A percentile compares a stretch with the other conserved stretches of the same genome.
These are phyloP conservation scores for Sphagnum magellanicum DNA, from an alignment of 228 moss, liverwort and hornwort genomes.

Conservation along the genomic window DNA sequence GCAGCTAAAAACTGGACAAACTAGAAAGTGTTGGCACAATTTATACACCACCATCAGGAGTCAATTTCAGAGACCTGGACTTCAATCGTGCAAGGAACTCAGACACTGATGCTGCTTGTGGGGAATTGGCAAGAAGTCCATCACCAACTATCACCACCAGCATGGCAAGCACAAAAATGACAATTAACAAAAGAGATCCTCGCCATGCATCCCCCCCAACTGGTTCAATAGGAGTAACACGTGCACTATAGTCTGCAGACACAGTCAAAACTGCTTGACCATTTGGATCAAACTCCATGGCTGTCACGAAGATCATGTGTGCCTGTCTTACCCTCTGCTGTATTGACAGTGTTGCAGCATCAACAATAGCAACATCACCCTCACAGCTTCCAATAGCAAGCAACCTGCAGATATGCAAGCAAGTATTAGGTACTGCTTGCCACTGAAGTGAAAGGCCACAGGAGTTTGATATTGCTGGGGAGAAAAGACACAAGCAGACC, in stretches of 20 bases:
- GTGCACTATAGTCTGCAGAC: constrained; percentile 62
- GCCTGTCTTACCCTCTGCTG: constrained; percentile 50
- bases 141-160: constrained; percentile 29
- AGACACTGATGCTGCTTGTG: constrained; percentile 19
- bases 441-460: too few relatives aligned
- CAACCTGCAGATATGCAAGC: constrained; percentile 16
- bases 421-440: too few relatives aligned
- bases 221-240: constrained; percentile 36
- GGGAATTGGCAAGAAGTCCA: constrained; percentile 23
- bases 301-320: constrained; percentile 63
- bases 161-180: constrained; percentile 32
- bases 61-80: constrained; percentile 22
- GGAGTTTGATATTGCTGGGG: too few relatives aligned
- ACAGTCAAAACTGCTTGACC: constrained; percentile 56
- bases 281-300: constrained; percentile 51
- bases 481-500: too few relatives aligned
- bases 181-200: constrained; percentile 23
- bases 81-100: constrained; percentile 31
- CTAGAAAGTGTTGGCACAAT: too few relatives aligned
- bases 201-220: constrained; percentile 27
- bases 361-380: constrained; percentile 41
- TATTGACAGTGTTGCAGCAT: constrained; percentile 31
- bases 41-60: constrained; percentile 26
- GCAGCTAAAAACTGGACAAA: too few relatives aligned
- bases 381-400: constrained; percentile 57